Percentiles rank a stretch among this genome's conserved stretches.
Evolutionary conservation across 305 asterid genomes (phyloP).

Genomic region (Plantago coronopus): DNA sequence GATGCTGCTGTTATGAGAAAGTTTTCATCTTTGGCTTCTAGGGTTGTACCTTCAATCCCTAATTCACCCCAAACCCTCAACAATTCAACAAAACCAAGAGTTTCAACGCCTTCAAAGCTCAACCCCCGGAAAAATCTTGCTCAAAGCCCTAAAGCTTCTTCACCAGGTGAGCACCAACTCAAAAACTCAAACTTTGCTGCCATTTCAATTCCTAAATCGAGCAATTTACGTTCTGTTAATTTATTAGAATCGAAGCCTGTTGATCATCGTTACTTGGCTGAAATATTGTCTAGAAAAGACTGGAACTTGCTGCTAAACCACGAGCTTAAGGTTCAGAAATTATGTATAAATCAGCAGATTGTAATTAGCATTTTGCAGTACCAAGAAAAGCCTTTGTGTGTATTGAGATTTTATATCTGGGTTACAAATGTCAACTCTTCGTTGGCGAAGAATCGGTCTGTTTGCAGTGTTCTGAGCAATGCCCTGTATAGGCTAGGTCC

Average conservation of each 20-base stretch:
- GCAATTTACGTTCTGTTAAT: conserved; percentile 19
- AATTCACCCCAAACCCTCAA: conserved; percentile 22
- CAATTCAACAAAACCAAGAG: conserved; percentile 22
- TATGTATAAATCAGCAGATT: conserved; percentile 37
- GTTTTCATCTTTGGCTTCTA: conserved; percentile 59
- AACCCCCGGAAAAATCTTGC: conserved; percentile 25
- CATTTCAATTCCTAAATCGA: conserved; percentile 31
- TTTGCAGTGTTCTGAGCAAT: conserved; percentile 56
- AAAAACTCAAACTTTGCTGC: conserved; percentile 32
- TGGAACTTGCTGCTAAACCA: conserved; percentile 75
- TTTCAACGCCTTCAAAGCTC: conserved; percentile 25
- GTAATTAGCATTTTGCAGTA: conserved; percentile 72
- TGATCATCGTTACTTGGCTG: conserved; percentile 51
- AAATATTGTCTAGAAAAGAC: conserved; percentile 66
- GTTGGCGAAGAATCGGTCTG: conserved; percentile 47
- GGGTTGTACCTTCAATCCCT: conserved; percentile 41
- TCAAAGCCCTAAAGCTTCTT: conserved; percentile 26
- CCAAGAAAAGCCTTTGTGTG: conserved; percentile 58
- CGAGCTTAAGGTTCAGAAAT: conserved; percentile 49
- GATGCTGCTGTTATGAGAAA: conserved; percentile 40
- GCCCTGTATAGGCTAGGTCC: conserved; percentile 72
- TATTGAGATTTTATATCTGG: conserved; percentile 74
- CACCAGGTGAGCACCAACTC: conserved; percentile 44
- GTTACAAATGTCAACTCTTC: conserved; percentile 34
- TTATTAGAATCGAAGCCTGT: conserved; percentile 28